These are phyloP conservation scores for Eruca vesicaria DNA, from an alignment of 441 rosid species.

Conservation along the genomic window DNA sequence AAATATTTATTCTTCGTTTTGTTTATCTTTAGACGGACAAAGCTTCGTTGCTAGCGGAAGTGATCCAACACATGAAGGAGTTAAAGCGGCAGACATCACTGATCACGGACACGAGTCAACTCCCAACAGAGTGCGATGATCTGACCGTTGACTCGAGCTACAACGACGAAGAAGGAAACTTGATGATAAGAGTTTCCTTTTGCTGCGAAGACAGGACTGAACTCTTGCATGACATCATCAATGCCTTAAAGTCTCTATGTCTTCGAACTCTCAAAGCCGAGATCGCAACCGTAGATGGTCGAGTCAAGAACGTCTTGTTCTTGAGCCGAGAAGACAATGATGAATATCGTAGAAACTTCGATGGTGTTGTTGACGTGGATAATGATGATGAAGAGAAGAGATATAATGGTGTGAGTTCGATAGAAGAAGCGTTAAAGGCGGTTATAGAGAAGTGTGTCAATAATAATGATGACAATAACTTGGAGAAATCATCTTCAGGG, in stretches of 20 bases:
- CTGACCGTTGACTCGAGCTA: conserved; percentile 73
- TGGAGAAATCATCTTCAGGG: conserved; percentile 74
- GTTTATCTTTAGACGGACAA: conserved; percentile 65
- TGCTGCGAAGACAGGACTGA: conserved; percentile 91
- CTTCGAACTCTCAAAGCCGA: conserved; percentile 86
- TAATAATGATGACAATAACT: conserved; percentile 35
- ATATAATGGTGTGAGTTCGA: conserved; percentile 52
- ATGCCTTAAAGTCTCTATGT: conserved; percentile 68
- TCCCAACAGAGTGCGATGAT: conserved; percentile 86
- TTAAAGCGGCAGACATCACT: conserved; percentile 47
- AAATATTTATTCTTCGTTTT: neutral
- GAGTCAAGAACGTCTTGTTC: conserved; percentile 82
- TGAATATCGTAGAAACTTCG: neutral
- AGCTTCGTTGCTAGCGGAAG: conserved; percentile 88
- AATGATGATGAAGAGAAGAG: conserved; percentile 36
- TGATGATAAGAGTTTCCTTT: conserved; percentile 79
- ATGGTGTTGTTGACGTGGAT: neutral
- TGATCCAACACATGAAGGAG: conserved; percentile 69
- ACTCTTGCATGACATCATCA: conserved; percentile 84
- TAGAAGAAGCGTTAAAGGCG: conserved; percentile 86
- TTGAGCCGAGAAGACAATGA: conserved; percentile 75
- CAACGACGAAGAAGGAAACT: conserved; percentile 75
- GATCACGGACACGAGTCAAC: conserved; percentile 75
- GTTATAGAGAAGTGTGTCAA: conserved; percentile 75
- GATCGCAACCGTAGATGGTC: conserved; percentile 88